These are phyloP conservation scores for Pseudocercospora fijiensis DNA, from an alignment of 2,329 filamentous ascomycete species.

Conservation along the genomic window DNA sequence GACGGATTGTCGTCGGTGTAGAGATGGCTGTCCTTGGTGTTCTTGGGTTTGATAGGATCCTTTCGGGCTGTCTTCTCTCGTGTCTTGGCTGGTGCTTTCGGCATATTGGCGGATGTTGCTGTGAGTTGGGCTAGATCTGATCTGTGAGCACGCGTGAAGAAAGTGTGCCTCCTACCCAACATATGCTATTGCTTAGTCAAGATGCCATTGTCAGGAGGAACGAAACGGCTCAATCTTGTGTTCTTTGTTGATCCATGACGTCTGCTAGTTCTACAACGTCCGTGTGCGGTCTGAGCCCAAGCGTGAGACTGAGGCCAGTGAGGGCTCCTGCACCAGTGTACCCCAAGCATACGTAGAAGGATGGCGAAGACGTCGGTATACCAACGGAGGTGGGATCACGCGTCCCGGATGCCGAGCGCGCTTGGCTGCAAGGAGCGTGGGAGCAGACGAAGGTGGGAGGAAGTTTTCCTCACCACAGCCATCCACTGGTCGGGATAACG, in stretches of 20 bases:
- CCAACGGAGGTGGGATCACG: too few relatives aligned
- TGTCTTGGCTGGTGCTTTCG: slow-evolving; percentile 16
- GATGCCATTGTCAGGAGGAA: background rate
- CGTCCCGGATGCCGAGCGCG: slow-evolving; percentile 1
- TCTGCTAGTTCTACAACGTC: background rate
- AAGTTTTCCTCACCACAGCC: background rate
- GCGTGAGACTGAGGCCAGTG: background rate
- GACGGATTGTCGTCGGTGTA: slow-evolving; percentile 39
- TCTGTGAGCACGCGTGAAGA: background rate
- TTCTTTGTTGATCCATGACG: slow-evolving; percentile 7
- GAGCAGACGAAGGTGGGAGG: background rate
- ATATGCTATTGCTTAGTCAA: background rate
- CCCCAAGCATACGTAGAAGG: background rate
- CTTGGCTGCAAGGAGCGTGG: background rate
- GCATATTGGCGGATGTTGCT: slow-evolving; percentile 14
- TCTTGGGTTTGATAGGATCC: slow-evolving; percentile 15
- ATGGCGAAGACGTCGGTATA: too few relatives aligned
- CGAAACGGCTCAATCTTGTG: slow-evolving; percentile 7
- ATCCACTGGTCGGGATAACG: slow-evolving; percentile 1
- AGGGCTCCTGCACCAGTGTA: background rate
- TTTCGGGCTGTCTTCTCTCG: slow-evolving; percentile 13
- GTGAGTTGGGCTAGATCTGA: background rate
- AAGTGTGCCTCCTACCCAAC: background rate
- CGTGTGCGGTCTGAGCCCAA: background rate
- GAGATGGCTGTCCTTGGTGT: slow-evolving; percentile 34